These are phyloP conservation scores for Alternaria viburni DNA, from an alignment of 2,329 filamentous ascomycete species.

Conservation along the genomic window DNA sequence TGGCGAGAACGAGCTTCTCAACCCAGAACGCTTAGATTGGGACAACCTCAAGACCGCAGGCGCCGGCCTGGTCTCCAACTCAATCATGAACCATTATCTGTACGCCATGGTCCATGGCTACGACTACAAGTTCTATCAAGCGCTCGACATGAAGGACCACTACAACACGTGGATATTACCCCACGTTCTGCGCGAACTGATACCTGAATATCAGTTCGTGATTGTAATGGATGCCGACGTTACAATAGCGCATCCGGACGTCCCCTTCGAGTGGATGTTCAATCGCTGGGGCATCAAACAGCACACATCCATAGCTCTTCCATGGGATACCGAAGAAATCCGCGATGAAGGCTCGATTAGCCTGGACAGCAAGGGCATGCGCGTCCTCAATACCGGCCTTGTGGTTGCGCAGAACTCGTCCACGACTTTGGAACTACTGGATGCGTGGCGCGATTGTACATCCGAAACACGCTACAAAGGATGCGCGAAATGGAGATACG, in stretches of 20 bases:
- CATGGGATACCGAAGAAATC: conserved; percentile 42
- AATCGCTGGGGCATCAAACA: conserved; percentile 54
- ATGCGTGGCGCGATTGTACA: conserved; percentile 42
- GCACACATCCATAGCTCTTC: conserved; percentile 51
- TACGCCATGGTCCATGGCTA: conserved; percentile 53
- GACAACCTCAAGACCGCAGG: conserved; percentile 26
- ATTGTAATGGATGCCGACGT: conserved; percentile 56
- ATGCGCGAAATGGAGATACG: conserved; percentile 36
- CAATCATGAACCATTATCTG: conserved; percentile 23
- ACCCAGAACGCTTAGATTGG: conserved; percentile 29
- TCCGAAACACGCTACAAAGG: conserved; percentile 31
- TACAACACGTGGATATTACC: conserved; percentile 55
- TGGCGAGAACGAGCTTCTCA: conserved; percentile 28
- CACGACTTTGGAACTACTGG: conserved; percentile 33
- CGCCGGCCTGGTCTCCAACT: conserved; percentile 31
- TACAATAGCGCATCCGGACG: conserved; percentile 50
- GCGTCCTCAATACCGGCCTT: conserved; percentile 50
- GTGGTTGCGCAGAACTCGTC: conserved; percentile 45
- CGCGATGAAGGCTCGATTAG: conserved; percentile 26
- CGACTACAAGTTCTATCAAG: conserved; percentile 54
- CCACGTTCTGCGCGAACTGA: conserved; percentile 47
- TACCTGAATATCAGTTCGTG: conserved; percentile 52
- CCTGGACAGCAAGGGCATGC: conserved; percentile 44
- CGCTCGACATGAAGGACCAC: conserved; percentile 43
- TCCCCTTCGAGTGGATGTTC: conserved; percentile 58